Evolutionary conservation across 129 eudicot genomes (phyloP), one percentile per base, ranked within the genome.

Genomic region (Pittosporum tobira): DNA sequence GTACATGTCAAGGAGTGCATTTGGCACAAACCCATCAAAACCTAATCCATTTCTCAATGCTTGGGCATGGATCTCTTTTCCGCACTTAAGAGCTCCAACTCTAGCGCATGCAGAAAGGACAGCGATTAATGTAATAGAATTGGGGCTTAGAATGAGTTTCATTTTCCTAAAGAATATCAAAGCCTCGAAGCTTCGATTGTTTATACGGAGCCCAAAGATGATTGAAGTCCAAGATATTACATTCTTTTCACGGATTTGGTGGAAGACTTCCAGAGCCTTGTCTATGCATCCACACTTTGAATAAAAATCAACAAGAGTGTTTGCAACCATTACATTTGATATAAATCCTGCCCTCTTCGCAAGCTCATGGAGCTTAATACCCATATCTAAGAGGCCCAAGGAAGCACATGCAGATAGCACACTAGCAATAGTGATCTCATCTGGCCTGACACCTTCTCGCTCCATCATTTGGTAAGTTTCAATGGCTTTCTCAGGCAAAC

Each of bases 371-470:
- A 89, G 71, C 78, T 78, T 74, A 19, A 71, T 50, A 58, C 97
- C 97, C 54, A 65, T 59, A 31, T 82, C 75, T 15, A 89, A 52
- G 40, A 71, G 81, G 13, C 82, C 69, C 46, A 85, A 67, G 57
- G 95, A 82, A 70, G 97, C 88, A 70, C 97, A 89, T 0, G 95
- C 97, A 25, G 95, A 85, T 52, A 89, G 36, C 51, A 76, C 88
- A 58, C 81, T 73, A 55, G 94, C 80, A 25, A 89, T 59, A 44
- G 97, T 70, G 74, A 89, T 82, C 67, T 89, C 94, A 75, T 89
- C 97, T 0, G 94, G 97, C 25, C 45, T 22, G 26, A 89, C 61
- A 15, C 69, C 73, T 72, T 85, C 84, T 37, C 4, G 23, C 65
- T 76, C 82, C 95, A 89, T 89, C 73, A 67, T 54, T 43, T 67